Evolutionary conservation across 2,329 filamentous ascomycete species (phyloP), one percentile per base, ranked within the genome.

Genomic region (Saccharata proteae): DNA sequence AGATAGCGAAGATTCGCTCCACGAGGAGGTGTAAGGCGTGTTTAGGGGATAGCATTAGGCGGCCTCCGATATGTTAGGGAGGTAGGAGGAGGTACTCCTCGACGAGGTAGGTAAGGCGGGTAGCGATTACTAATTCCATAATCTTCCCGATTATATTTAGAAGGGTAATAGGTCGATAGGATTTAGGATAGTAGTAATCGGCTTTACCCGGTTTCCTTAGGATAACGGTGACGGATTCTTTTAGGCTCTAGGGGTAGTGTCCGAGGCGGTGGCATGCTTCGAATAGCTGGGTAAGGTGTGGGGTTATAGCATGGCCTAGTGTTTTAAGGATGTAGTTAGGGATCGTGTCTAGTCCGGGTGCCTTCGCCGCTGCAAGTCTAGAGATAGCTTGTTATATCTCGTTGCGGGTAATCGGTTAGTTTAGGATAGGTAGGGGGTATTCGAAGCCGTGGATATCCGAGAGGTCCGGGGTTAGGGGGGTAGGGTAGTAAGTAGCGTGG

Each of bases 91-190:
- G n/a, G n/a, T n/a, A n/a, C n/a, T n/a, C n/a, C n/a, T n/a, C n/a
- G n/a, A n/a, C 25, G 15, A 39, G 17, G 23, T 40, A 37, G 14
- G 26, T 38, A 5, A 47, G 29, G 18, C 45, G 31, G 14, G 37
- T 32, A 3, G 43, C 42, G 10, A 47, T 21, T 7, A 50, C 31
- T 7, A 29, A 14, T 17, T 51, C 48, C 8, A 51, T 19, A 3
- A 39, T 21, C 32, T 51, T 52, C 3, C 43, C 41, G 3, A 51
- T 19, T 7, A 38, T 46, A 25, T 43, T 40, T 5, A 46, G 28
- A 2, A 46, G 28, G 7, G 40, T 40, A 16, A 45, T 44, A 11
- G 43, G 48, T 4, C 45, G 30, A 35, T 51, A 49, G n/a, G 34
- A 26, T 24, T 45, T 49, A 0, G 43, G 37, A 16, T 41, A 26